phyloP scores from a whole-genome alignment of 2,329 filamentous ascomycete genomes.

The Didymella keratinophila region DNA sequence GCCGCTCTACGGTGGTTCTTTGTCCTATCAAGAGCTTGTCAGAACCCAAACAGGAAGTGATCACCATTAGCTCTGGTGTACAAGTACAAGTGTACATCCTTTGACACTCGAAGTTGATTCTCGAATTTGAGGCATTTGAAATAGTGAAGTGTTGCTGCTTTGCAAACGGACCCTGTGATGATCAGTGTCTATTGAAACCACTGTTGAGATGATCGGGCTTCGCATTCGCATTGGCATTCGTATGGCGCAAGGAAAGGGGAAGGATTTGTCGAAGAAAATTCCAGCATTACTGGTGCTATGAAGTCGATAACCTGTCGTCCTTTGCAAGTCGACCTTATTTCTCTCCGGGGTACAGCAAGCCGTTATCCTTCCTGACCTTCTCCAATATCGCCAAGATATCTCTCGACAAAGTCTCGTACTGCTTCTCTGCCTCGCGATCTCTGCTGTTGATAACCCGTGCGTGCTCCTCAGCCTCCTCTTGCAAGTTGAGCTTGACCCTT shows the following conservation, averaged over 20 bases:
- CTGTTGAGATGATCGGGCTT: background rate
- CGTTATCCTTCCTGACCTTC: conserved; percentile 55
- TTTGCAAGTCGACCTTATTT: conserved; percentile 1
- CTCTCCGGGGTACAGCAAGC: conserved; percentile 46
- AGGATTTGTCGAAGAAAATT: background rate
- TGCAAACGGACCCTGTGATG: background rate
- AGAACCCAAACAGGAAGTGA: background rate
- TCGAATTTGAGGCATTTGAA: background rate
- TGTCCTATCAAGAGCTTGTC: conserved; percentile 2
- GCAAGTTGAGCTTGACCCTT: conserved; percentile 52
- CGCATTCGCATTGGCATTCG: background rate
- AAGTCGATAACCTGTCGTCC: background rate
- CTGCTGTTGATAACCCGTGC: conserved; percentile 53
- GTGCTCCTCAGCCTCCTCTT: conserved; percentile 58
- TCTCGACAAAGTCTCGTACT: conserved; percentile 53
- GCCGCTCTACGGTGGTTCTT: background rate
- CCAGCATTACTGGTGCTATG: background rate
- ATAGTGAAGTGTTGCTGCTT: background rate
- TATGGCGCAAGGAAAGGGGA: background rate
- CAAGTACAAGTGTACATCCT: background rate
- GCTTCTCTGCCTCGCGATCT: conserved; percentile 49
- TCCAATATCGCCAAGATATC: conserved; percentile 54
- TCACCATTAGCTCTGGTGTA: background rate
- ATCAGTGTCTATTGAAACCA: background rate
- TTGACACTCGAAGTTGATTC: background rate